Percentiles rank a stretch among this genome's conserved stretches.
Evolutionary conservation across 257 asterid species (phyloP).

Genomic region (Linderniella brevidens): DNA sequence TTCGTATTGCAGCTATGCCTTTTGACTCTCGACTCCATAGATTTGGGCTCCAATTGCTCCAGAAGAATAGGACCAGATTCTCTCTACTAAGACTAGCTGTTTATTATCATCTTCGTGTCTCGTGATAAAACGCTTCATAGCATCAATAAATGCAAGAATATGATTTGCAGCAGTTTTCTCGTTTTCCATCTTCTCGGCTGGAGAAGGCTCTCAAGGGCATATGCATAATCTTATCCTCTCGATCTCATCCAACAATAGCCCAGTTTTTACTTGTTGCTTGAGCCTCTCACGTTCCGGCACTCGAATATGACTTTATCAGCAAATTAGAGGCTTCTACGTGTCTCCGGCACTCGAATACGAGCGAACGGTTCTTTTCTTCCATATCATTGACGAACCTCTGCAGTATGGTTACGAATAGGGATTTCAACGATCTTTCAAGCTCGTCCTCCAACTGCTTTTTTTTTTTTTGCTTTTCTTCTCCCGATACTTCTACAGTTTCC

Average conservation of each 20-base stretch:
- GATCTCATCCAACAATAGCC: conserved; percentile 61
- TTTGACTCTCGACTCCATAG: conserved; percentile 40
- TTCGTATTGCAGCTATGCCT: conserved; percentile 35
- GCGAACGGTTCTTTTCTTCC: conserved; percentile 69
- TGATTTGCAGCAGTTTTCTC: conserved; percentile 35
- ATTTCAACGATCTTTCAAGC: conserved; percentile 54
- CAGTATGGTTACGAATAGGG: conserved; percentile 69
- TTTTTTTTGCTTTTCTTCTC: conserved; percentile 53
- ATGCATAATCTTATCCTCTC: conserved; percentile 58
- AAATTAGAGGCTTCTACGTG: conserved; percentile 81
- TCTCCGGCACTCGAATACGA: conserved; percentile 65
- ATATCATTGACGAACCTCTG: conserved; percentile 79
- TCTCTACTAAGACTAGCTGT: conserved; percentile 54
- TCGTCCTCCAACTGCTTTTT: conserved; percentile 74
- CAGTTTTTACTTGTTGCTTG: conserved; percentile 89
- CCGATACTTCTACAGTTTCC: no score
- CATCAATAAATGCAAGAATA: conserved; percentile 40
- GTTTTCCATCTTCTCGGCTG: conserved; percentile 36
- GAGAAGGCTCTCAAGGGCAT: conserved; percentile 39
- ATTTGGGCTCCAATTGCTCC: conserved; percentile 54
- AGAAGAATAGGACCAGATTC: conserved; percentile 69
- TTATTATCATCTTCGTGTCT: conserved; percentile 47
- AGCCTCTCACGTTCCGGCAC: conserved; percentile 76
- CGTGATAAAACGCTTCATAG: conserved; percentile 31
- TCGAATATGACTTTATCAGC: conserved; percentile 72